Evolutionary conservation across 345 rosid species (phyloP).

Genomic region (Eucalyptus decipiens): DNA sequence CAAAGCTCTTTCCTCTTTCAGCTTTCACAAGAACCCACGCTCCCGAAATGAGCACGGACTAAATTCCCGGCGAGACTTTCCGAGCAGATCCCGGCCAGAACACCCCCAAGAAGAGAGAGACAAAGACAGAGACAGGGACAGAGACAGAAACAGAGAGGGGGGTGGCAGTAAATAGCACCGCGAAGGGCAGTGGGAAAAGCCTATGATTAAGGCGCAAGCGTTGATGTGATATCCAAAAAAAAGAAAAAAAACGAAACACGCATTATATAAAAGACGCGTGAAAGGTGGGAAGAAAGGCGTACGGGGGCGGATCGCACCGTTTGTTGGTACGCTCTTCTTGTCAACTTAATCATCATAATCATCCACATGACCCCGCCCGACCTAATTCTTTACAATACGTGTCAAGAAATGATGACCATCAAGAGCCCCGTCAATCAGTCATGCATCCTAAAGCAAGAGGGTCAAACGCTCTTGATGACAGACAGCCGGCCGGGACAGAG

Average conservation of each 20-base stretch:
- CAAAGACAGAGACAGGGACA: background rate
- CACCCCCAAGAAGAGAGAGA: background rate
- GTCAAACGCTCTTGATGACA: background rate
- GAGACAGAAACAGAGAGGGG: background rate
- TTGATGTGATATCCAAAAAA: background rate
- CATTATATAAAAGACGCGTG: background rate
- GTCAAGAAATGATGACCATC: background rate
- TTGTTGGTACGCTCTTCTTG: background rate
- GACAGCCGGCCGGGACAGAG: background rate
- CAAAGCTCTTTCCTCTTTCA: background rate
- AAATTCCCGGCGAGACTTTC: background rate
- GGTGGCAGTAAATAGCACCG: background rate
- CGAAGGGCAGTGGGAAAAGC: background rate
- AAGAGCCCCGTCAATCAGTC: background rate
- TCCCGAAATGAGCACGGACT: background rate
- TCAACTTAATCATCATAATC: background rate
- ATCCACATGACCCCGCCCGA: background rate
- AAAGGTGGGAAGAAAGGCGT: background rate
- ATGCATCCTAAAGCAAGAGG: background rate
- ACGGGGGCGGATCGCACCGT: background rate
- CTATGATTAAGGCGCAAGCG: constrained; percentile 25
- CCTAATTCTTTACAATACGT: background rate
- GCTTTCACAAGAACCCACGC: background rate
- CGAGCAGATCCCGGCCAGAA: constrained; percentile 22
- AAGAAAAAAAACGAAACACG: background rate